These are phyloP conservation scores for Alternaria brassicae DNA, from an alignment of 2,329 filamentous ascomycete species.

Conservation along the genomic window DNA sequence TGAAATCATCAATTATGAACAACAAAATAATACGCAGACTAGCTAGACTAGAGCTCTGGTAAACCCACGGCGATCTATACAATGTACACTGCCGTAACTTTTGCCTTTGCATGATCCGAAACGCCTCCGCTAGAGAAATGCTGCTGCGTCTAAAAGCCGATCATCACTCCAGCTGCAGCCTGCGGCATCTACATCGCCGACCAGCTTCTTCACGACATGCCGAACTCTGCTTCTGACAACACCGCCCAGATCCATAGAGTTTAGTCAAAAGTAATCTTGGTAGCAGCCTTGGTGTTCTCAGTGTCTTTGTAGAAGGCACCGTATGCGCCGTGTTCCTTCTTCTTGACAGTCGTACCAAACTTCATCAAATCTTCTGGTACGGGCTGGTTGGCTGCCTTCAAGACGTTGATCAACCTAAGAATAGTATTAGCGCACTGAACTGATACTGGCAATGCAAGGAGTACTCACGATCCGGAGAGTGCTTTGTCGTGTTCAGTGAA, in stretches of 20 bases:
- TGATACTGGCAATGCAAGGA: neutral
- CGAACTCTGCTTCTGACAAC: constrained; percentile 7
- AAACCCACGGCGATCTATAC: constrained; percentile 8
- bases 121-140: constrained; percentile 33
- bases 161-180: constrained; percentile 26
- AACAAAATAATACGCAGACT: neutral
- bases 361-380: constrained; percentile 92
- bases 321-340: constrained; percentile 95
- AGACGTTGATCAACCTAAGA: constrained; percentile 83
- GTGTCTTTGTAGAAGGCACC: constrained; percentile 95
- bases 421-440: constrained; percentile 17
- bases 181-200: constrained; percentile 29
- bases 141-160: constrained; percentile 12
- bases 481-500: constrained; percentile 96
- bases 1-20: neutral
- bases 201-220: constrained; percentile 6
- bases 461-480: constrained; percentile 82
- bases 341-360: constrained; percentile 98
- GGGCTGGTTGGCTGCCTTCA: constrained; percentile 88
- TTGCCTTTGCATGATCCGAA: constrained; percentile 27
- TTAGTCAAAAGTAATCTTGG: constrained; percentile 88
- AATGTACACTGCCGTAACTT: constrained; percentile 11
- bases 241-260: constrained; percentile 3
- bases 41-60: neutral
- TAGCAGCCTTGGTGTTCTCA: constrained; percentile 80